Evolutionary conservation across 2,329 filamentous ascomycete genomes (phyloP).

Genomic region (Xylariaceae sp.): DNA sequence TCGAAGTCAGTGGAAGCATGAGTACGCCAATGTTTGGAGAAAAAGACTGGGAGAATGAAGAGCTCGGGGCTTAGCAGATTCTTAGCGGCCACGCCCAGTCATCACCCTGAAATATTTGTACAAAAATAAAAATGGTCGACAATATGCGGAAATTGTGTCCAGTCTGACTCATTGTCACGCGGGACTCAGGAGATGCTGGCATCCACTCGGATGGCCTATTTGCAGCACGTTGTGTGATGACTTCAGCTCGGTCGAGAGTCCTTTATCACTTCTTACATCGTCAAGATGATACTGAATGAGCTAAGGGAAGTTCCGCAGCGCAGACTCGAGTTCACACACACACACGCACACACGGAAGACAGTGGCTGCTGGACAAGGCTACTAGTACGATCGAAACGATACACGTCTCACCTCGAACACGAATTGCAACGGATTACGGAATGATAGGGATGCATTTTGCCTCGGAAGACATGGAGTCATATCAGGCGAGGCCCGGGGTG

Average conservation of each 20-base stretch:
- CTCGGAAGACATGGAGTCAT: background rate
- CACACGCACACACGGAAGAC: background rate
- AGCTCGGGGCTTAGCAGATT: constrained; percentile 36
- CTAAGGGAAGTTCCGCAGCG: background rate
- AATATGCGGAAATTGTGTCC: constrained; percentile 6
- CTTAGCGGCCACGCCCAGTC: constrained; percentile 7
- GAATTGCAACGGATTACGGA: background rate
- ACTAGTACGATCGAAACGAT: background rate
- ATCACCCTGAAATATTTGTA: too few species aligned
- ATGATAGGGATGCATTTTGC: background rate
- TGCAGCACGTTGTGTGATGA: constrained; percentile 5
- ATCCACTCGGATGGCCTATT: background rate
- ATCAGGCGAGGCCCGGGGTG: background rate
- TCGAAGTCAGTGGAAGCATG: constrained; percentile 58
- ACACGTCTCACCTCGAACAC: background rate
- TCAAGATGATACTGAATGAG: background rate
- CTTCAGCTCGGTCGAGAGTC: constrained; percentile 8
- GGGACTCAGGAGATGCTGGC: constrained; percentile 13
- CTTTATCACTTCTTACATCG: background rate
- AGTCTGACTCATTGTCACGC: constrained; percentile 11
- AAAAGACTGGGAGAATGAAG: constrained; percentile 63
- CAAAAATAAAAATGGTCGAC: too few species aligned
- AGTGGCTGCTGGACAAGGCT: background rate
- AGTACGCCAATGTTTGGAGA: constrained; percentile 55
- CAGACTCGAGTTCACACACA: background rate